Conservation (phyloP, 805 yeast genomes). For the Sungouiozyma ichnusensis region DNA sequence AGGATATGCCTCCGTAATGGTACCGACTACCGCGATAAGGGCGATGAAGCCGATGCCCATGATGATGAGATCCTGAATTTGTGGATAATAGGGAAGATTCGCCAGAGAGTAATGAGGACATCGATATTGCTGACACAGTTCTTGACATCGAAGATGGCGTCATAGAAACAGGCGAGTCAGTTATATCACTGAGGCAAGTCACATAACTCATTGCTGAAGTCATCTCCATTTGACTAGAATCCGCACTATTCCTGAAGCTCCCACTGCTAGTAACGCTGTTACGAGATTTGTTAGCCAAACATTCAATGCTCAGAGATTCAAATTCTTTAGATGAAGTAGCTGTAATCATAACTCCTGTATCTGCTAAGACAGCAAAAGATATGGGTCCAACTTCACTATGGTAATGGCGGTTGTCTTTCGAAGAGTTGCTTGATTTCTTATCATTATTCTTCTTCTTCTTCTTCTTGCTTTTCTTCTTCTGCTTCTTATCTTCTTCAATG, state of each 20-base stretch:
- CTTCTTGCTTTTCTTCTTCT: background rate
- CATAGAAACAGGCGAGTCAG: slow-evolving; percentile 2
- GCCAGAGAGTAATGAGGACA: background rate
- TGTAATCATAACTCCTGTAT: slow-evolving; percentile 28
- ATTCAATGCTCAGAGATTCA: slow-evolving; percentile 3
- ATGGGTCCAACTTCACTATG: slow-evolving; percentile 8
- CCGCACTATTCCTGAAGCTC: slow-evolving; percentile 7
- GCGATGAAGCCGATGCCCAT: background rate
- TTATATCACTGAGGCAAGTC: slow-evolving; percentile 25
- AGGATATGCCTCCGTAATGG: slow-evolving; percentile 3
- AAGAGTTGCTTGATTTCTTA: background rate
- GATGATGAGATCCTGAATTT: background rate
- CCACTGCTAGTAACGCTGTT: slow-evolving; percentile 9
- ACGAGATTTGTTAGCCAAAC: background rate
- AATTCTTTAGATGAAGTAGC: slow-evolving; percentile 10
- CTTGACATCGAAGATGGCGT: slow-evolving; percentile 3
- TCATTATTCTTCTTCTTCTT: slow-evolving; percentile 2
- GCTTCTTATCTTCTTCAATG: background rate
- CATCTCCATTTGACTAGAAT: slow-evolving; percentile 18
- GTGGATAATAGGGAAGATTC: background rate
- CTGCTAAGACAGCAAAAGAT: slow-evolving; percentile 24
- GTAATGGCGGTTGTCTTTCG: background rate
- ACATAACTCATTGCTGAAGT: slow-evolving; percentile 28
- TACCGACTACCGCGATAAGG: background rate
- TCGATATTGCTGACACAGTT: background rate